A percentile compares a stretch with the other conserved stretches of the same genome.
Evolutionary conservation across 2,329 filamentous ascomycete species (phyloP).

Genomic region (Eutypa lata): DNA sequence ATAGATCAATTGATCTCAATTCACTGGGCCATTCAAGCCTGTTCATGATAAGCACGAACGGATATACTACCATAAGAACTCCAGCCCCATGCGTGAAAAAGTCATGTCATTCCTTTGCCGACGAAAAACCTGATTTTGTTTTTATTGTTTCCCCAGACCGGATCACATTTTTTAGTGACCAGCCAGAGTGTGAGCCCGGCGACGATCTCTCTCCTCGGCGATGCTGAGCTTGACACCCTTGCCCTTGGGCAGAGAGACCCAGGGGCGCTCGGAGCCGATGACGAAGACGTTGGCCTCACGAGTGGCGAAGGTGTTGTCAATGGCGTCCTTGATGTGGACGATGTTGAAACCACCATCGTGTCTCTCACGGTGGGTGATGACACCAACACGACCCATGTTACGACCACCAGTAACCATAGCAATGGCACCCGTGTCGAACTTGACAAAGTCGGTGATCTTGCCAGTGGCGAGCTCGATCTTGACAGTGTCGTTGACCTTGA

Average conservation of each 20-base stretch:
- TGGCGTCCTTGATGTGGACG: conserved; percentile 99
- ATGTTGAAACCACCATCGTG: conserved; percentile 99
- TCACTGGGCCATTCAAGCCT: conserved; percentile 30
- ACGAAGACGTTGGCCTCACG: conserved; percentile 99
- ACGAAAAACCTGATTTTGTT: conserved; percentile 24
- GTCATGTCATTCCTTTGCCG: conserved; percentile 18
- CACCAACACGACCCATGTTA: conserved; percentile 99
- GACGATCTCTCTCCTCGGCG: conserved; percentile 98
- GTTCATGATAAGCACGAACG: conserved; percentile 27
- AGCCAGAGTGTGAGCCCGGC: conserved; percentile 63
- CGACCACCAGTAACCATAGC: conserved; percentile 99
- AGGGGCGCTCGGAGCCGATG: conserved; percentile 97
- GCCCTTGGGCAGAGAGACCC: conserved; percentile 99
- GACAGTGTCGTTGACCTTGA: conserved; percentile 99
- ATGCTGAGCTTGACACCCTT: conserved; percentile 99
- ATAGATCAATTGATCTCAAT: conserved; percentile 30
- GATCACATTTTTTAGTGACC: conserved; percentile 48
- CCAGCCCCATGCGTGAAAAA: conserved; percentile 32
- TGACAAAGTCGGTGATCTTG: conserved; percentile 98
- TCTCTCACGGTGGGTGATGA: conserved; percentile 99
- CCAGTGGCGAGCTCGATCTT: conserved; percentile 97
- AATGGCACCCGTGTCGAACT: conserved; percentile 97
- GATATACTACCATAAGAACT: conserved; percentile 34
- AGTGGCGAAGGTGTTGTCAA: conserved; percentile 99
- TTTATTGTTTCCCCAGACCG: conserved; percentile 15